These are phyloP conservation scores for Hypoxylon lenormandii DNA, from an alignment of 495 filamentous ascomycete species.

Conservation along the genomic window DNA sequence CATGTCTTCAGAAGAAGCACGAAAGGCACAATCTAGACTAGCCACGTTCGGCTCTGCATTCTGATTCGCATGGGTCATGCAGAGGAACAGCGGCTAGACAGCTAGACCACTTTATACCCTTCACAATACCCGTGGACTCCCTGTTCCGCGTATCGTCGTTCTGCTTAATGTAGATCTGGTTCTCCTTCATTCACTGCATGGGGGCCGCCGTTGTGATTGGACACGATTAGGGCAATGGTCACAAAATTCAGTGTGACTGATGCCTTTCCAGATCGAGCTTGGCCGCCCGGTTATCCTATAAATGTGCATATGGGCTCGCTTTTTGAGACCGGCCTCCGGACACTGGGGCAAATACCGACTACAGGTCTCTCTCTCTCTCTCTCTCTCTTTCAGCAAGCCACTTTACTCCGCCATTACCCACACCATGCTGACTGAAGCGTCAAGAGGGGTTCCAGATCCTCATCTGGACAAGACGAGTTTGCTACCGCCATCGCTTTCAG, in stretches of 20 bases:
- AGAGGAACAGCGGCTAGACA: background rate
- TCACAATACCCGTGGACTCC: constrained; percentile 2
- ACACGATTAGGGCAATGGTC: constrained; percentile 18
- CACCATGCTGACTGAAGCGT: constrained; percentile 25
- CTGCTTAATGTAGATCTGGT: constrained; percentile 8
- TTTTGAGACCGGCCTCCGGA: constrained; percentile 1
- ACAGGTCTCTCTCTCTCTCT: constrained; percentile 1
- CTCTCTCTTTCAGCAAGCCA: background rate
- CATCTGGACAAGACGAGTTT: constrained; percentile 9
- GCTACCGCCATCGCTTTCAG: constrained; percentile 1
- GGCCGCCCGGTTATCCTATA: constrained; percentile 7
- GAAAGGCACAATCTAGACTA: constrained; percentile 11
- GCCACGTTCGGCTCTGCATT: constrained; percentile 7
- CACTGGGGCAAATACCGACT: constrained; percentile 15
- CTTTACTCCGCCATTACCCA: background rate
- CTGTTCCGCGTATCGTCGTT: constrained; percentile 16
- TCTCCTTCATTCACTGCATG: constrained; percentile 27
- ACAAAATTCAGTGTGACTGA: constrained; percentile 18
- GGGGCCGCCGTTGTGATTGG: constrained; percentile 24
- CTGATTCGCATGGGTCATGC: constrained; percentile 12
- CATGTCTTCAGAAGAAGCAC: constrained; percentile 7
- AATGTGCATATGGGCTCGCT: constrained; percentile 18
- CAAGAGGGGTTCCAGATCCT: constrained; percentile 11
- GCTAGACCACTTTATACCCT: no score
- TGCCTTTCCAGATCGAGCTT: constrained; percentile 14